Evolutionary conservation across 1,284 basidiomycete genomes (phyloP).

Genomic region (Apiotrichum laibachii): DNA sequence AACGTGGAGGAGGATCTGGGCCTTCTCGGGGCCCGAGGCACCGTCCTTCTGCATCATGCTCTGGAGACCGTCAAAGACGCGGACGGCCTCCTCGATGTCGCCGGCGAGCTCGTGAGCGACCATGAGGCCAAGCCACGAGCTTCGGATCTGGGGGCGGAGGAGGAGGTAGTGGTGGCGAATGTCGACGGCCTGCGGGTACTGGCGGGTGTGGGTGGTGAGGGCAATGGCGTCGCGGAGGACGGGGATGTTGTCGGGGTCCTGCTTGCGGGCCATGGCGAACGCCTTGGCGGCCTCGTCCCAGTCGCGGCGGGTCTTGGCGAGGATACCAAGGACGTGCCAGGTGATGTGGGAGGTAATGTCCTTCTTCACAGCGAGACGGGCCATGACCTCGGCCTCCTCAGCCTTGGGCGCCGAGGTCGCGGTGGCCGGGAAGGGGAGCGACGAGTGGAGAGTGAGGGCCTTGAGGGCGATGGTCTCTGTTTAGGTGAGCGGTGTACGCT

Average conservation of each 20-base stretch:
- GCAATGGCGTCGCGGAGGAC: constrained; percentile 87
- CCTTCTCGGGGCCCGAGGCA: constrained; percentile 61
- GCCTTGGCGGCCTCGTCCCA: constrained; percentile 57
- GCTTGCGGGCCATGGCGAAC: constrained; percentile 66
- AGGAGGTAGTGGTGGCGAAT: constrained; percentile 77
- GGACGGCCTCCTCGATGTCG: constrained; percentile 68
- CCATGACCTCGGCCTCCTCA: constrained; percentile 72
- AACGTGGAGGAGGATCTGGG: constrained; percentile 81
- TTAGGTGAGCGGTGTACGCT: not conserved
- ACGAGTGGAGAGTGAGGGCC: constrained; percentile 69
- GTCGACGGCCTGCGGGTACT: constrained; percentile 75
- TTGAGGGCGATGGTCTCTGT: constrained; percentile 92
- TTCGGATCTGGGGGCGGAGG: constrained; percentile 76
- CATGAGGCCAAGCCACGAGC: constrained; percentile 87
- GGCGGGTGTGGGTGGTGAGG: constrained; percentile 84
- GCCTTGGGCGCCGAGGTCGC: constrained; percentile 61
- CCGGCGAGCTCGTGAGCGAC: constrained; percentile 84
- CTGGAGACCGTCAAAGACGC: constrained; percentile 65
- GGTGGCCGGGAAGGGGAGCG: constrained; percentile 47
- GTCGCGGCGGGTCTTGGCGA: constrained; percentile 66
- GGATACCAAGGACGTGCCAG: constrained; percentile 96
- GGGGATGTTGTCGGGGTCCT: constrained; percentile 94
- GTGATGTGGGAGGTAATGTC: constrained; percentile 93
- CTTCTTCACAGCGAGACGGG: constrained; percentile 80
- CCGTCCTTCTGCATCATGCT: constrained; percentile 59